Conservation (phyloP, 257 asterid genomes). For the Ballota nigra region DNA sequence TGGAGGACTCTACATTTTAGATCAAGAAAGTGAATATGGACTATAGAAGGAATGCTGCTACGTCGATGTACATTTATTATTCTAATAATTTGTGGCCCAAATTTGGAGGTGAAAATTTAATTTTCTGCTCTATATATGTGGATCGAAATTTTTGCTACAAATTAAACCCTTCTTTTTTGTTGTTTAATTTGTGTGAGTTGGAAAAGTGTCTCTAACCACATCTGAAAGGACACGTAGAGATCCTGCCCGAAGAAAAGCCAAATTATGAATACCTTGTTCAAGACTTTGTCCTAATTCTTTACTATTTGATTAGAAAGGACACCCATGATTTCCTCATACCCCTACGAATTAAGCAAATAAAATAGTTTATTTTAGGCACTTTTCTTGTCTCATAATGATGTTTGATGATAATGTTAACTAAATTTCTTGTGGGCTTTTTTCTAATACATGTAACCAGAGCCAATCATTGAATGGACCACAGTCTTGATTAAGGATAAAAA, state of each 20-base stretch:
- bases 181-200: conserved; percentile 34
- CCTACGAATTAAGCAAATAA: conserved; percentile 30
- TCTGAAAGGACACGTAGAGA: conserved; percentile 49
- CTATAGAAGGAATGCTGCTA: conserved; percentile 13
- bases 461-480: conserved; percentile 46
- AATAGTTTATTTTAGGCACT: conserved; percentile 15
- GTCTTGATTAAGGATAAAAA: conserved; percentile 22
- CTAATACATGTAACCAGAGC: conserved; percentile 28
- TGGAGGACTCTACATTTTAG: conserved; percentile 14
- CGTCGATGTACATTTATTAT: neutral
- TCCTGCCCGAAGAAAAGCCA: conserved; percentile 38
- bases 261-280: conserved; percentile 31
- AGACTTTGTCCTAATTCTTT: conserved; percentile 31
- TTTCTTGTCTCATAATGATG: conserved; percentile 35
- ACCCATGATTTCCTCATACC: conserved; percentile 57
- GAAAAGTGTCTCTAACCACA: conserved; percentile 49
- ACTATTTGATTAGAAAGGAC: conserved; percentile 44
- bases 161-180: neutral
- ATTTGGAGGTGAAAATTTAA: conserved; percentile 7
- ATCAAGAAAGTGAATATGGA: conserved; percentile 28
- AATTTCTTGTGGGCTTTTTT: conserved; percentile 11
- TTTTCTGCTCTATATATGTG: neutral
- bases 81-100: conserved; percentile 28
- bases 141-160: conserved; percentile 12
- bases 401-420: conserved; percentile 44